A percentile compares a stretch with the other conserved stretches of the same genome.
Evolutionary conservation across 208 protist species (phyloP).

Genomic region (Acanthamoeba quina): DNA sequence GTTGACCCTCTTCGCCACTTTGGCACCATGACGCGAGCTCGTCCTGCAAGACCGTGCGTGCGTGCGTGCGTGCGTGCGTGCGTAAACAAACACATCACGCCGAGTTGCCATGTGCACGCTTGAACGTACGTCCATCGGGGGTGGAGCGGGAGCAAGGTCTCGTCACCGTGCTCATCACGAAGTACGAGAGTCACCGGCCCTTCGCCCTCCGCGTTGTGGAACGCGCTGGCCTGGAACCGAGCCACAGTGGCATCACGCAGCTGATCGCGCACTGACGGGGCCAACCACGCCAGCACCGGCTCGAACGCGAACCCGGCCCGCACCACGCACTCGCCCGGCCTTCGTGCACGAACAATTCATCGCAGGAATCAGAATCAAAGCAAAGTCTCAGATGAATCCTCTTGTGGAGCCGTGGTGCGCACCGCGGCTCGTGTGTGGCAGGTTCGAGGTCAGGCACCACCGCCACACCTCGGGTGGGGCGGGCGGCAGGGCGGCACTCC

Average conservation of each 20-base stretch:
- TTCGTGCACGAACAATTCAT: not conserved
- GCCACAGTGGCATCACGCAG: not conserved
- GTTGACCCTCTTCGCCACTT: not conserved
- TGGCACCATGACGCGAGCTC: not conserved
- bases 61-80: not conserved
- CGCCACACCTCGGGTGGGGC: not conserved
- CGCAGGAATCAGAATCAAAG: not conserved
- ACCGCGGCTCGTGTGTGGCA: too few relatives aligned
- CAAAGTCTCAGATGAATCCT: not conserved
- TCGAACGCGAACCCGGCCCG: not conserved
- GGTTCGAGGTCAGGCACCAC: not conserved
- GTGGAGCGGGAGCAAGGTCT: not conserved
- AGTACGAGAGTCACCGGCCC: not conserved
- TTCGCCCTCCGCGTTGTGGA: not conserved
- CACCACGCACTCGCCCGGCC: not conserved
- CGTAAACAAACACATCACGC: not conserved
- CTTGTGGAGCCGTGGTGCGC: too few relatives aligned
- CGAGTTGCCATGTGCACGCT: not conserved
- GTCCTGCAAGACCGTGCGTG: not conserved
- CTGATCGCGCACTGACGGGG: not conserved
- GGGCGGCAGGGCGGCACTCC: not conserved
- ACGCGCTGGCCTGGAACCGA: not conserved
- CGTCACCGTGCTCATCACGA: not conserved
- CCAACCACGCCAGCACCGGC: not conserved
- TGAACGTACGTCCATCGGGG: not conserved